Conservation (phyloP, 805 yeast species). For the Spathaspora arborariae region DNA sequence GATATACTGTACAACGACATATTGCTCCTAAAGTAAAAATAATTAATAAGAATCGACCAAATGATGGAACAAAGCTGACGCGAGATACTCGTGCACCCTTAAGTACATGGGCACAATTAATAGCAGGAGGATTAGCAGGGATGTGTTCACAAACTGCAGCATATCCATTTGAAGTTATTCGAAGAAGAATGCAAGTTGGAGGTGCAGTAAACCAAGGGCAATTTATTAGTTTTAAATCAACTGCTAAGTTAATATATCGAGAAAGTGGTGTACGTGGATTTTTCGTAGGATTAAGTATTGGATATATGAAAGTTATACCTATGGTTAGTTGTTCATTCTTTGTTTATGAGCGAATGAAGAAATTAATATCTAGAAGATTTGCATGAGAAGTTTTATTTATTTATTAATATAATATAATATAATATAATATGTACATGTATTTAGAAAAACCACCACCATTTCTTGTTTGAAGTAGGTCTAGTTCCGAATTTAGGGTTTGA, state of each 20-base stretch:
- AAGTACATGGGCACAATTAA: constrained; percentile 84
- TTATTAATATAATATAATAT: constrained; percentile 2
- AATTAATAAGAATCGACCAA: constrained; percentile 6
- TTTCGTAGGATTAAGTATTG: constrained; percentile 92
- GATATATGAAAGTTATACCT: constrained; percentile 91
- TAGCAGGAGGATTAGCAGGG: constrained; percentile 96
- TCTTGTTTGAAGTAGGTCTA: constrained; percentile 46
- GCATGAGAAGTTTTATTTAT: not conserved
- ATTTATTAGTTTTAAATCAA: constrained; percentile 49
- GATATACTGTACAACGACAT: constrained; percentile 50
- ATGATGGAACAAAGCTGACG: constrained; percentile 19
- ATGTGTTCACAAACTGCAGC: constrained; percentile 94
- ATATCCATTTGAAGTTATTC: constrained; percentile 91
- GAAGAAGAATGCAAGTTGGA: constrained; percentile 95
- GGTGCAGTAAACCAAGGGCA: constrained; percentile 65
- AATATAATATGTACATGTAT: constrained; percentile 1
- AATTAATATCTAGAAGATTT: constrained; percentile 17
- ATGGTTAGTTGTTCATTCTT: constrained; percentile 96
- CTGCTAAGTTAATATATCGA: constrained; percentile 56
- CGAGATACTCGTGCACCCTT: constrained; percentile 60
- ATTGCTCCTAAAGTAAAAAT: constrained; percentile 31
- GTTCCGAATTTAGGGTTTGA: constrained; percentile 48
- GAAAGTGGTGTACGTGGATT: constrained; percentile 85
- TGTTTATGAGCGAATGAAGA: constrained; percentile 86
- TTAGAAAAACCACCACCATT: constrained; percentile 62